Evolutionary conservation across 345 rosid species (phyloP).

Genomic region (Rhizophora apiculata): DNA sequence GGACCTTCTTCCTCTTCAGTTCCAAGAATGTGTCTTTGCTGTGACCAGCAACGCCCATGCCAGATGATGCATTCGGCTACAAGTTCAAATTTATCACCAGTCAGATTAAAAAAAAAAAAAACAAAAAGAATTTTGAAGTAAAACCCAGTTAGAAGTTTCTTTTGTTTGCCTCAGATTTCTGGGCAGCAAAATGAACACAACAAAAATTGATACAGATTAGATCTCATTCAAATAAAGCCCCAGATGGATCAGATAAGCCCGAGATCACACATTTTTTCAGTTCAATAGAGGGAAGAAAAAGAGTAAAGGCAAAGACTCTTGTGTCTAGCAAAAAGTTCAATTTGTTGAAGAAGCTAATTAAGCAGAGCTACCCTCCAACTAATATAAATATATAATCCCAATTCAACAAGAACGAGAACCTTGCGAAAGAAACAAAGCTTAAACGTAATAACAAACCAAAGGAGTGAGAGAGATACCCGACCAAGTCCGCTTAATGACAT

Average conservation of each 20-base stretch:
- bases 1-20: slow-evolving; percentile 63
- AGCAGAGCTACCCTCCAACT: slow-evolving; percentile 1
- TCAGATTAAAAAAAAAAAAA: not conserved
- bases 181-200: no score
- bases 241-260: no score
- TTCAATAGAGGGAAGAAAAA: no score
- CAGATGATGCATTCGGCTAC: slow-evolving; percentile 76
- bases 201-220: no score
- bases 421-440: not conserved
- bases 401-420: not conserved
- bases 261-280: no score
- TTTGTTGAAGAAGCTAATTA: not conserved
- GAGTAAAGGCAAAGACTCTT: no score
- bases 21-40: slow-evolving; percentile 58
- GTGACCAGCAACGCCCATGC: slow-evolving; percentile 71
- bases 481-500: slow-evolving; percentile 58
- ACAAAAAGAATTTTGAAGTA: not conserved
- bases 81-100: not conserved
- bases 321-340: no score
- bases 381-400: not conserved
- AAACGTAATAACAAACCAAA: not conserved
- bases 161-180: no score
- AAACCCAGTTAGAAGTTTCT: no score
- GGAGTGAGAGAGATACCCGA: slow-evolving; percentile 33
- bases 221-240: no score